These are phyloP conservation scores for Geotrichum phurueaensis DNA, from an alignment of 1,139 yeast genomes.

Conservation along the genomic window DNA sequence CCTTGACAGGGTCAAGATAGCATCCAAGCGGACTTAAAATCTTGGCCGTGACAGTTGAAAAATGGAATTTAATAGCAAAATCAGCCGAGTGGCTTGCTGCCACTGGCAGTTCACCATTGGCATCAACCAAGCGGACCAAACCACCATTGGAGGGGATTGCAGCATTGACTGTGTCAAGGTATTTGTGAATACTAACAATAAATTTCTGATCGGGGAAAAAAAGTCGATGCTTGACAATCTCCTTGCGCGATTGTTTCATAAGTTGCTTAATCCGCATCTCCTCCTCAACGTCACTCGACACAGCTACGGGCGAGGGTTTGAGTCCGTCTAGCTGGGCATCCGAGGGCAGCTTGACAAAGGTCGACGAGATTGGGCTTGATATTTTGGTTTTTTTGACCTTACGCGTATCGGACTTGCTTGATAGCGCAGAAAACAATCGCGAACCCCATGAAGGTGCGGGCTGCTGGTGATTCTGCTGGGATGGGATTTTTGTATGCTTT, in stretches of 20 bases:
- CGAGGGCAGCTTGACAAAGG: slow-evolving; percentile 7
- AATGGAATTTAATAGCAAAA: slow-evolving; percentile 23
- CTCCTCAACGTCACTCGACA: slow-evolving; percentile 3
- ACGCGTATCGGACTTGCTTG: neutral
- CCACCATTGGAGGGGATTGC: slow-evolving; percentile 10
- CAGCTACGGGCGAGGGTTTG: neutral
- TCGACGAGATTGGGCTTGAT: slow-evolving; percentile 4
- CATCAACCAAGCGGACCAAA: slow-evolving; percentile 3
- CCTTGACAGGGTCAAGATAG: slow-evolving; percentile 2
- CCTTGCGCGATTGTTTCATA: slow-evolving; percentile 16
- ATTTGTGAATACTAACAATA: slow-evolving; percentile 14
- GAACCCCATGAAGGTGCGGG: slow-evolving; percentile 1
- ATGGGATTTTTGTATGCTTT: neutral
- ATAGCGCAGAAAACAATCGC: slow-evolving; percentile 2
- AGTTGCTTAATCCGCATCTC: slow-evolving; percentile 11
- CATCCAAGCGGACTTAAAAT: slow-evolving; percentile 24
- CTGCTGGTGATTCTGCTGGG: neutral
- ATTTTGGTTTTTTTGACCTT: slow-evolving; percentile 7
- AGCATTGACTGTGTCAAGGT: slow-evolving; percentile 12
- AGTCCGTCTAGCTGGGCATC: neutral
- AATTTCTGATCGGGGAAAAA: slow-evolving; percentile 24
- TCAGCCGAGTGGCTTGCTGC: slow-evolving; percentile 13
- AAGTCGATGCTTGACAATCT: slow-evolving; percentile 17
- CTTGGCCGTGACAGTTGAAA: slow-evolving; percentile 26
- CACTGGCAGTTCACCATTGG: neutral